These are phyloP conservation scores for Hypoxylon lenormandii DNA, from an alignment of 495 filamentous ascomycete species.

Conservation along the genomic window DNA sequence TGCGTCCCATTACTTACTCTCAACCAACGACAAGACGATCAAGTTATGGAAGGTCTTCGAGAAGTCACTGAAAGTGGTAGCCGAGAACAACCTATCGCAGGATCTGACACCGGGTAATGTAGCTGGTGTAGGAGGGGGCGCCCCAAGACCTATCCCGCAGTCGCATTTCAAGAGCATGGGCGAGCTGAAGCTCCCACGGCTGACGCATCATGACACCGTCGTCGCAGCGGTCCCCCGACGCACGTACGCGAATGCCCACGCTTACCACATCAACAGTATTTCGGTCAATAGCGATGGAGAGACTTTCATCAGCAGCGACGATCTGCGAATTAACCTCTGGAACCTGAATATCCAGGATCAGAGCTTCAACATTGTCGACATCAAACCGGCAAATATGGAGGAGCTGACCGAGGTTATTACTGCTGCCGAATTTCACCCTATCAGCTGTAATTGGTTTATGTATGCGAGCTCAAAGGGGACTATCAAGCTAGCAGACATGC, in stretches of 20 bases:
- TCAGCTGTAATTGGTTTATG: conserved; percentile 99
- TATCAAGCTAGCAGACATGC: conserved; percentile 98
- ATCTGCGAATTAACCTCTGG: conserved; percentile 97
- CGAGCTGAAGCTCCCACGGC: conserved; percentile 88
- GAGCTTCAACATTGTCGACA: conserved; percentile 99
- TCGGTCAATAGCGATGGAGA: conserved; percentile 99
- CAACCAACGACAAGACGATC: conserved; percentile 99
- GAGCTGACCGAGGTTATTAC: conserved; percentile 99
- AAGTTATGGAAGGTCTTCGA: conserved; percentile 99
- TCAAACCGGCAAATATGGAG: conserved; percentile 99
- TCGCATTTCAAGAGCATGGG: conserved; percentile 81
- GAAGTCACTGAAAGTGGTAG: conserved; percentile 97
- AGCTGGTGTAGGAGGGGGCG: conserved; percentile 76
- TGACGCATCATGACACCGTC: conserved; percentile 98
- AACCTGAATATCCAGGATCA: conserved; percentile 99
- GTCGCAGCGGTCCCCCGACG: conserved; percentile 94
- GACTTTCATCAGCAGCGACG: conserved; percentile 98
- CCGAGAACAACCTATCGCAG: conserved; percentile 97
- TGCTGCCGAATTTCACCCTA: conserved; percentile 95
- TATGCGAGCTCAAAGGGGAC: conserved; percentile 99
- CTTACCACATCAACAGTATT: conserved; percentile 99
- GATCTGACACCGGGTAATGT: conserved; percentile 85
- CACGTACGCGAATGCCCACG: conserved; percentile 97
- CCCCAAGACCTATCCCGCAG: conserved; percentile 73
- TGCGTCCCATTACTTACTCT: conserved; percentile 96